These are phyloP conservation scores for Gloeopeniophorella convolvens DNA, from an alignment of 768 basidiomycete genomes.

Conservation along the genomic window DNA sequence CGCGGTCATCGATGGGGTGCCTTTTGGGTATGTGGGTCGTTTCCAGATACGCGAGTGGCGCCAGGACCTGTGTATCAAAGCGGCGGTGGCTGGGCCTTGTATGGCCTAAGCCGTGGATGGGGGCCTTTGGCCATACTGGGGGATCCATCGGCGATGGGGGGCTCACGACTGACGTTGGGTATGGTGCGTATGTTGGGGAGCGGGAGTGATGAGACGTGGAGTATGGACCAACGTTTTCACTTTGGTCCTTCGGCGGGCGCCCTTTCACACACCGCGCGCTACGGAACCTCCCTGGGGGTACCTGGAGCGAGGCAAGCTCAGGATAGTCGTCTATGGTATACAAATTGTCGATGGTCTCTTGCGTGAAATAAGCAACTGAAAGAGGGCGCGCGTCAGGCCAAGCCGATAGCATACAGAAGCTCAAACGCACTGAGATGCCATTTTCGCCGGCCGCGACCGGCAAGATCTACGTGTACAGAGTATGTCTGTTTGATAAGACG, in stretches of 20 bases:
- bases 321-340: slow-evolving; percentile 30
- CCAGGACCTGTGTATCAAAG: slow-evolving; percentile 31
- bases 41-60: slow-evolving; percentile 59
- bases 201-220: slow-evolving; percentile 10
- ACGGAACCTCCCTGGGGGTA: slow-evolving; percentile 31
- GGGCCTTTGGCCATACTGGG: slow-evolving; percentile 17
- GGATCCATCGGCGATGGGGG: slow-evolving; percentile 17
- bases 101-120: slow-evolving; percentile 11
- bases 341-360: slow-evolving; percentile 28
- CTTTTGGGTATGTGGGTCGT: slow-evolving; percentile 53
- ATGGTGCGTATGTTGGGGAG: slow-evolving; percentile 15
- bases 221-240: slow-evolving; percentile 7
- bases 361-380: slow-evolving; percentile 35
- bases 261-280: slow-evolving; percentile 28
- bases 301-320: slow-evolving; percentile 25
- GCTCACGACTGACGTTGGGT: slow-evolving; percentile 6
- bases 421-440: slow-evolving; percentile 69
- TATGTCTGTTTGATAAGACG: slow-evolving; percentile 77
- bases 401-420: not conserved
- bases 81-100: slow-evolving; percentile 20
- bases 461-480: slow-evolving; percentile 65
- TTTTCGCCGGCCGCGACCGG: slow-evolving; percentile 55
- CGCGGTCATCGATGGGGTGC: slow-evolving; percentile 66
- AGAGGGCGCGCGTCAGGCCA: slow-evolving; percentile 1
- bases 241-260: slow-evolving; percentile 16